phyloP scores from a whole-genome alignment of 164 flowering plant genomes.

The Stephania japonica region DNA sequence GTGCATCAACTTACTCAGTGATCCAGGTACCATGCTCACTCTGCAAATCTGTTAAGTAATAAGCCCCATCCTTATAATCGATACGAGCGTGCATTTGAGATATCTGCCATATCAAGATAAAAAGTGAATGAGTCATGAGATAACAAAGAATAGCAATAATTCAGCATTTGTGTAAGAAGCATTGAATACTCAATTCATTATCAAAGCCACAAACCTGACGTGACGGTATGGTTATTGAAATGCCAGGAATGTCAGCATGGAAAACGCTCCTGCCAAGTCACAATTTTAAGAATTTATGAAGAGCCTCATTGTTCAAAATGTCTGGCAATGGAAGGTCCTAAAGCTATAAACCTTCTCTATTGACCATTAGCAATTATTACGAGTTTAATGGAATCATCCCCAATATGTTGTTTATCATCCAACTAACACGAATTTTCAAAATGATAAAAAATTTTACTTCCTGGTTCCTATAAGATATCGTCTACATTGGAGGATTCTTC shows the following conservation, averaged over 20 bases:
- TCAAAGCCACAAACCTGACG: constrained; percentile 45
- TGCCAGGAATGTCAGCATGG: constrained; percentile 36
- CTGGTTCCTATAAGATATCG: neutral
- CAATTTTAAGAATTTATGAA: neutral
- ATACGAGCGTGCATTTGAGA: constrained; percentile 72
- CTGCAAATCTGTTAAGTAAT: constrained; percentile 64
- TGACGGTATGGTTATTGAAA: constrained; percentile 44
- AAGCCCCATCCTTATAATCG: constrained; percentile 65
- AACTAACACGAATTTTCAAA: neutral
- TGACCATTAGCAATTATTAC: neutral
- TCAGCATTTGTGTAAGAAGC: neutral
- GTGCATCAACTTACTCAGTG: constrained; percentile 50
- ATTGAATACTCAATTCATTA: neutral
- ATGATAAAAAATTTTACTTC: neutral
- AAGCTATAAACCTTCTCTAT: neutral
- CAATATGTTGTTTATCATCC: neutral
- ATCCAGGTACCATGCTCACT: constrained; percentile 85
- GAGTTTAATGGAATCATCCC: neutral
- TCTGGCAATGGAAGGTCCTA: neutral
- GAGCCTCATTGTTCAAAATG: neutral
- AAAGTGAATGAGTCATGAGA: neutral
- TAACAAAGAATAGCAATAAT: neutral
- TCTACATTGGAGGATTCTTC: neutral
- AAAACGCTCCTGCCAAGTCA: constrained; percentile 42
- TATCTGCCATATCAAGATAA: constrained; percentile 32